Evolutionary conservation across 2,329 filamentous ascomycete species (phyloP), one percentile per base, ranked within the genome.

Genomic region (Monosporascus sp.): DNA sequence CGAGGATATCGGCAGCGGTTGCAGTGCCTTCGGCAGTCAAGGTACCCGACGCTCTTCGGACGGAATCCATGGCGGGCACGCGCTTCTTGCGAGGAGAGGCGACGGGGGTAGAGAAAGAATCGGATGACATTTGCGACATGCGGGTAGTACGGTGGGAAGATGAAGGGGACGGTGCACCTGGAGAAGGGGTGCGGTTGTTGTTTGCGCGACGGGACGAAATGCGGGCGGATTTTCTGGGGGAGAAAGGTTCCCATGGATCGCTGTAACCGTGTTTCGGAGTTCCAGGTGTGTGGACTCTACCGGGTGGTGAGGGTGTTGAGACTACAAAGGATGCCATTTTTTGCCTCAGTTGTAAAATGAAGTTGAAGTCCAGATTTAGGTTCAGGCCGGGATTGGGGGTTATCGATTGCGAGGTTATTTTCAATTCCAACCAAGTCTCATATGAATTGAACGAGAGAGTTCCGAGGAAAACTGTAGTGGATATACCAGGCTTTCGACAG

Each of bases 231-330:
- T 88, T 87, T 68, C 87, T 82, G 52, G 86, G 85, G 56, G 85
- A 84, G 66, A 85, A 91, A 45, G 88, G 88, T 64, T 89, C 81
- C 77, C 86, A 91, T 58, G 77, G 73, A 70, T 92, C 88, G 60
- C 79, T 76, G 63, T 78, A 84, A 38, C 87, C 88, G 65, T 84
- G 80, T 55, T 80, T 81, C 48, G 88, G 88, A 52, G 88, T 85
- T 41, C 82, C 81, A 56, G 88, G 88, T 48, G 86, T 89, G 66
- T 76, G 83, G 57, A 88, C 72, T 58, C 74, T 72, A 43, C 74
- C 69, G 38, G 81, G 76, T 58, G 83, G 84, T 49, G 85, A 81
- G 59, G 87, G 86, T 44, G 86, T 88, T 50, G 75, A 70, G 51
- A 79, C 68, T 48, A 71, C 59, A 46, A 68, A 57, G 24, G 65